Percentiles rank a stretch among this genome's conserved stretches.
Evolutionary conservation across 148 eudicot species (phyloP).

Genomic region (Arctostaphylos glauca): DNA sequence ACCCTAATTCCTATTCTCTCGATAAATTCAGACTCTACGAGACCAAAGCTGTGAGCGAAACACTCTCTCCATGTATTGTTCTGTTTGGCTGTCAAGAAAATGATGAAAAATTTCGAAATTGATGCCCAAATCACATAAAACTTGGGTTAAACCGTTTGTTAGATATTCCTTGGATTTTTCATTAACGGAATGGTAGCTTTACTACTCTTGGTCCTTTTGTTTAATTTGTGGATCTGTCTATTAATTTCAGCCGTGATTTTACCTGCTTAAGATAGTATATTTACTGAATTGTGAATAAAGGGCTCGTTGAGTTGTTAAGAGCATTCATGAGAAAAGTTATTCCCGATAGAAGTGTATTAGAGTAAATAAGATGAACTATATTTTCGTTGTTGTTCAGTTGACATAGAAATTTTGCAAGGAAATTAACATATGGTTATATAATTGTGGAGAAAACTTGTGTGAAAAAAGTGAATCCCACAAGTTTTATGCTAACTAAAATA

Average conservation of each 20-base stretch:
- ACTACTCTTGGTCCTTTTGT: neutral
- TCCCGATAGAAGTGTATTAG: neutral
- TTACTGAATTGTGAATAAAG: neutral
- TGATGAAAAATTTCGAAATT: neutral
- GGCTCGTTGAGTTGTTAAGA: neutral
- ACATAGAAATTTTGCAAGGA: neutral
- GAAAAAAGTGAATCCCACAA: neutral
- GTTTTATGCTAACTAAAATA: neutral
- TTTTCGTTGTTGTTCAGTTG: neutral
- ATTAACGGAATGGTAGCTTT: neutral
- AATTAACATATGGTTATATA: neutral
- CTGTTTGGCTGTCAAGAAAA: neutral
- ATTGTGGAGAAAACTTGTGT: neutral
- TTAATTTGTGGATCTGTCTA: neutral
- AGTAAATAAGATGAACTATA: neutral
- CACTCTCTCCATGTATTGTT: neutral
- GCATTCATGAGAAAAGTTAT: neutral
- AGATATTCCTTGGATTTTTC: neutral
- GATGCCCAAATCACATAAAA: neutral
- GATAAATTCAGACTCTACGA: constrained; percentile 94
- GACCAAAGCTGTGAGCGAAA: constrained; percentile 65
- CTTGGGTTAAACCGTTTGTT: neutral
- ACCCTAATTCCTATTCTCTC: constrained; percentile 65
- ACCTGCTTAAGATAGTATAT: neutral
- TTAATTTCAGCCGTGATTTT: neutral